Evolutionary conservation across 2,329 filamentous ascomycete genomes (phyloP).

Genomic region (Elsinoe ampelina): DNA sequence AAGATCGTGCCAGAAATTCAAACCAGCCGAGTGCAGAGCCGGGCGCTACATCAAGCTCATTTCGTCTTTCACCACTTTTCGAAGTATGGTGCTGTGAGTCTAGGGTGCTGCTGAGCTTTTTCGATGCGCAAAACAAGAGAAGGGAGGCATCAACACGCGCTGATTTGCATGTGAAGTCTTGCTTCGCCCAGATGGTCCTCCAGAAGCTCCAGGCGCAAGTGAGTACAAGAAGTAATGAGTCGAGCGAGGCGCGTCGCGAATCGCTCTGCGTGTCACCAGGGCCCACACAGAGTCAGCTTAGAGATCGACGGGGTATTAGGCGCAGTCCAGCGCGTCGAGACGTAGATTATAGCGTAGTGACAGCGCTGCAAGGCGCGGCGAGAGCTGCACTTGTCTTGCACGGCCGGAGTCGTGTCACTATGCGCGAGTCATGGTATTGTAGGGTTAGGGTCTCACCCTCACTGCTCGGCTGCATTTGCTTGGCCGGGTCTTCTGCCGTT

Average conservation of each 20-base stretch:
- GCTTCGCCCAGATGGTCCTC: not conserved
- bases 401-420: not conserved
- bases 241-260: slow-evolving; percentile 2
- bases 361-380: not conserved
- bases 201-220: not conserved
- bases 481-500: no score
- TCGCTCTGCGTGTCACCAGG: not conserved
- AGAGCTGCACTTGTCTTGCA: not conserved
- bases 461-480: no score
- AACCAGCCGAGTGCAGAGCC: not conserved
- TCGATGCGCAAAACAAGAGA: slow-evolving; percentile 12
- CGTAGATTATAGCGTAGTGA: not conserved
- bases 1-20: no score
- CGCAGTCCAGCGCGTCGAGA: not conserved
- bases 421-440: no score
- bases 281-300: not conserved
- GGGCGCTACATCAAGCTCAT: not conserved
- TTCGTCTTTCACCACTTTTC: not conserved
- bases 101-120: not conserved
- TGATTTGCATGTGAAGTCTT: not conserved
- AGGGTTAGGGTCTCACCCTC: no score
- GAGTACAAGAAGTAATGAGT: not conserved
- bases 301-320: not conserved
- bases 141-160: not conserved
- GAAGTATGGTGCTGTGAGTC: not conserved